Evolutionary conservation across 106 monocot genomes (phyloP).

Genomic region (Dendrobium officinale): DNA sequence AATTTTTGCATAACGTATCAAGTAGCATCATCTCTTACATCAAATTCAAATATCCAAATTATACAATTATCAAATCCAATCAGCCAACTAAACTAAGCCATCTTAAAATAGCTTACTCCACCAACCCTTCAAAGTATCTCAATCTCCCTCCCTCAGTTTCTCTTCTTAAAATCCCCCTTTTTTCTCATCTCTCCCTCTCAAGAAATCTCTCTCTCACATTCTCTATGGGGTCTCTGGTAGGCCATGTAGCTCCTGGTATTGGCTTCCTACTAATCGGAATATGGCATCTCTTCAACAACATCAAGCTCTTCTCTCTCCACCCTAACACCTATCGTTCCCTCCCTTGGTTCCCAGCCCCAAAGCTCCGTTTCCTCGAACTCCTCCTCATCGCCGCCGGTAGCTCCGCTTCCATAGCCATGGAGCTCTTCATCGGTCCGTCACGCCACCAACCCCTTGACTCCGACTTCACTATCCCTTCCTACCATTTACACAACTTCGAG

Average conservation of each 20-base stretch:
- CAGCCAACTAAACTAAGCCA: no score
- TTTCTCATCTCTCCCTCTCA: background rate
- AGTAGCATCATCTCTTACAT: no score
- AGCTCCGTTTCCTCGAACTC: conserved; percentile 31
- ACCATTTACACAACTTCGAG: conserved; percentile 74
- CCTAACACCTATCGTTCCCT: conserved; percentile 32
- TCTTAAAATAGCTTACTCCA: no score
- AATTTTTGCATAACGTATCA: no score
- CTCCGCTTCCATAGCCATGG: conserved; percentile 48
- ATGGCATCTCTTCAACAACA: conserved; percentile 64
- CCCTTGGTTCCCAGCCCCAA: conserved; percentile 45
- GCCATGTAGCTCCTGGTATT: conserved; percentile 50
- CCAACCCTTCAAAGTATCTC: no score
- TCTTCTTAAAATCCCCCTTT: background rate
- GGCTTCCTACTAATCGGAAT: conserved; percentile 52
- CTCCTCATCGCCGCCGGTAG: conserved; percentile 31
- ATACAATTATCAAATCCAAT: no score
- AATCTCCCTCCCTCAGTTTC: background rate
- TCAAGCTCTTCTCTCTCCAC: conserved; percentile 23
- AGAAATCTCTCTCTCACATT: background rate
- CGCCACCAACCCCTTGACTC: conserved; percentile 44
- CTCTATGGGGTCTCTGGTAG: conserved; percentile 38
- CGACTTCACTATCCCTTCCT: conserved; percentile 54
- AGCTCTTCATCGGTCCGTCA: conserved; percentile 55
- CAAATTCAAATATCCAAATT: no score